Evolutionary conservation across 225 moss, liverwort and hornwort species (phyloP), one percentile per base, ranked within the genome.

Genomic region (Physcomitrellopsis africana): DNA sequence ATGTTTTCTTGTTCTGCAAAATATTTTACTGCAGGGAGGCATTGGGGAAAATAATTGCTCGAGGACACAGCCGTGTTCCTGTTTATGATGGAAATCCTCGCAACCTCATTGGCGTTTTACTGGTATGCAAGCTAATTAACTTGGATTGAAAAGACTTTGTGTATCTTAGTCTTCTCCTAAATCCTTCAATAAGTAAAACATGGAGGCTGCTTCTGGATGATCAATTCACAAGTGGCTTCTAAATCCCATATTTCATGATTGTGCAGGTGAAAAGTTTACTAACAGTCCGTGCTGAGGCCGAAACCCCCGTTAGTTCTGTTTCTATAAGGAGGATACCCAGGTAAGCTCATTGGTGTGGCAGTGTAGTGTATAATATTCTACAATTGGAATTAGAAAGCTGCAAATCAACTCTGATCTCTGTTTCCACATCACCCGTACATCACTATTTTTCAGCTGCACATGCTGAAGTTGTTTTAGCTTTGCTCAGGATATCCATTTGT

Each of bases 11-110:
- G 32, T 37, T 5, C 32, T 37, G 32, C 32, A 37, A 37, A 64
- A 45, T 57, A 51, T 41, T 69, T 18, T 48, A 12, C 44, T 83
- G 23, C 80, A 96, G 96, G 91, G 86, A 88, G 72, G 77, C 85
- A 61, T 81, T 94, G 85, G 94, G 86, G 37, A 81, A 86, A 71
- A 94, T 96, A 47, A 69, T 96, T 89, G 89, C 86, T 76, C 92
- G 91, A 80, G 96, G 96, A 47, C 93, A 96, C 64, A 96, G 93
- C 67, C 92, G 94, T 51, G 86, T 96, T 79, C 96, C 96, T 63
- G 91, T 96, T 54, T 94, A 85, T 67, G 94, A 94, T 67, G 89
- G 85, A 63, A 89, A 78, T 65, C 87, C 83, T 41, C 63, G 80
- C 49, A 92, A 96, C 74, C 89, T 96, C 62, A 86, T 96, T 27